Evolutionary conservation across 116 monocot genomes (phyloP), one percentile per base, ranked within the genome.

Genomic region (Dioscorea cayenensis): DNA sequence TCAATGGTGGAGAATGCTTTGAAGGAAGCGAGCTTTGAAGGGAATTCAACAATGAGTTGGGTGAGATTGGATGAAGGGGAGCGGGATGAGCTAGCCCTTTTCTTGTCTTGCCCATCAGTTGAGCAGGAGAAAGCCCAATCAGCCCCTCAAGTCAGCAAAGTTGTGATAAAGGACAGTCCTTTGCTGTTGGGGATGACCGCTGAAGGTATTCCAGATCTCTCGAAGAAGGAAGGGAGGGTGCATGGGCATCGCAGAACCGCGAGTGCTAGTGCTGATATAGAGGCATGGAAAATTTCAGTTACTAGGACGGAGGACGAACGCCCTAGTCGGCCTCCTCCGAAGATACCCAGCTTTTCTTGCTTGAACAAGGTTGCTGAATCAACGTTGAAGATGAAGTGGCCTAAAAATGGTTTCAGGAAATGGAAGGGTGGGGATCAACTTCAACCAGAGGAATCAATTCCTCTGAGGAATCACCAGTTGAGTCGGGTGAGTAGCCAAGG

Each of bases 401-500:
- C 77, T 19, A 87, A 65, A 69, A 87, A 83, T 77, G 87, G 83
- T 3, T 81, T 86, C 59, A 70, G 82, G 75, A 92, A 89, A 63
- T 81, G 81, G 83, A 89, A 84, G 70, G 74, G 58, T 72, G 19
- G 60, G 14, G 70, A 76, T 29, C 70, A 78, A 70, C 74, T 78
- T 36, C 79, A 87, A 66, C 36, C 63, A 13, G 78, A 36, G 5
- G 87, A 85, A 28, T 66, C 76, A 8, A 76, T 92, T 20, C 92
- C 89, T 5, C 79, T 87, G 63, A 70, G 64, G 59, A 80, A 77
- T 77, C 68, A 77, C 75, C 78, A 87, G 25, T 49, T 79, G 18
- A 85, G 78, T 73, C 69, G 72, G 86, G 91, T 91, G 66, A 71
- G 82, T 3, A 32, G 13, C 5, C 17, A 49, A 63, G 19, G 22